Evolutionary conservation across 176 grass and related monocot genomes (phyloP).

Genomic region (Cymbopogon citratus): DNA sequence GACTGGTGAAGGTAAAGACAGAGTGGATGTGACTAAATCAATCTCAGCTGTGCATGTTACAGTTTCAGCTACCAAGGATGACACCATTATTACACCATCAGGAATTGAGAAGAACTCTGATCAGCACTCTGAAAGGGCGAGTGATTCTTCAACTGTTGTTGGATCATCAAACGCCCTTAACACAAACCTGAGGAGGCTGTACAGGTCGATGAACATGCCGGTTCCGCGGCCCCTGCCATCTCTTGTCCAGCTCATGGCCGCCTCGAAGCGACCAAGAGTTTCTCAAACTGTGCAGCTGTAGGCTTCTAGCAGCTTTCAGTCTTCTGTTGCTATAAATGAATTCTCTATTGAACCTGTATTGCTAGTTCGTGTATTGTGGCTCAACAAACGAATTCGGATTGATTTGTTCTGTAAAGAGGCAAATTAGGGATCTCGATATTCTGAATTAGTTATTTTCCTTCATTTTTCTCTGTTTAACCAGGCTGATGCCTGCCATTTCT

Average conservation of each 20-base stretch:
- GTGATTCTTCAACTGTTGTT: neutral
- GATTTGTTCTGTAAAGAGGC: neutral
- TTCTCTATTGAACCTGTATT: neutral
- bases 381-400: neutral
- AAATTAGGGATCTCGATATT: neutral
- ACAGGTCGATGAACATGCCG: no score
- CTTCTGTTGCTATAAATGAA: neutral
- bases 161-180: constrained; percentile 24
- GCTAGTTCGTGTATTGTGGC: neutral
- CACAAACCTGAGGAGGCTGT: no score
- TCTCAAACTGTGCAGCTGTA: no score
- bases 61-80: neutral
- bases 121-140: neutral
- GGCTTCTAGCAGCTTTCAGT: neutral
- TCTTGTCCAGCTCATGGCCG: no score
- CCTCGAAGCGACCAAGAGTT: no score
- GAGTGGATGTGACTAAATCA: neutral
- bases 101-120: neutral
- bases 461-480: no score
- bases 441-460: no score
- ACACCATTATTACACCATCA: neutral
- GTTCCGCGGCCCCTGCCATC: no score
- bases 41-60: neutral
- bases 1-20: neutral
- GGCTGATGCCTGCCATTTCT: no score